These are phyloP conservation scores for Limonomyces culmigenus DNA, from an alignment of 1,284 basidiomycete genomes.

Conservation along the genomic window DNA sequence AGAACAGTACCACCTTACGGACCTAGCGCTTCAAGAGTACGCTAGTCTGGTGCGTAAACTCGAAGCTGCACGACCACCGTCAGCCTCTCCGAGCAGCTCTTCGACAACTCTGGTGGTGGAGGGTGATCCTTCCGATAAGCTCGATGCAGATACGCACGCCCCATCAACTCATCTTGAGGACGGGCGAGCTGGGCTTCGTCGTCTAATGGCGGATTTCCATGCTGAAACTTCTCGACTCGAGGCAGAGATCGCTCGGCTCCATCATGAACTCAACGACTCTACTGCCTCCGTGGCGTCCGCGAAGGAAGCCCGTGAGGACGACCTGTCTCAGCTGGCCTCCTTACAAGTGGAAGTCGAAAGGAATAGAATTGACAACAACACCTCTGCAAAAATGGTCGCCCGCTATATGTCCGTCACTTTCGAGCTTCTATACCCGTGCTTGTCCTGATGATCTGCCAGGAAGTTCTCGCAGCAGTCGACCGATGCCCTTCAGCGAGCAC, in stretches of 20 bases:
- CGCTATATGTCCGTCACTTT: conserved; percentile 62
- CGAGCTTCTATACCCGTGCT: background rate
- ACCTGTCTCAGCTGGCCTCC: conserved; percentile 27
- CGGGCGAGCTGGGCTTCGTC: conserved; percentile 24
- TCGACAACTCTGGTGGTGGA: background rate
- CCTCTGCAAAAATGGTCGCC: conserved; percentile 73
- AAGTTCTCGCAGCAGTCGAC: conserved; percentile 75
- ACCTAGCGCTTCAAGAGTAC: conserved; percentile 49
- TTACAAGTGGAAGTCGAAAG: conserved; percentile 40
- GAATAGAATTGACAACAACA: conserved; percentile 51
- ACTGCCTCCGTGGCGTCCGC: conserved; percentile 23
- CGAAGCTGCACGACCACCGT: conserved; percentile 22
- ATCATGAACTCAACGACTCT: conserved; percentile 27
- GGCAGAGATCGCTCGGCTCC: conserved; percentile 24
- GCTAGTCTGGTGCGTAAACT: conserved; percentile 49
- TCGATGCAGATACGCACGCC: too few relatives aligned
- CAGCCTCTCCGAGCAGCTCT: background rate
- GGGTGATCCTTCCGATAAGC: background rate
- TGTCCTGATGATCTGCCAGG: conserved; percentile 25
- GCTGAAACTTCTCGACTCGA: conserved; percentile 28
- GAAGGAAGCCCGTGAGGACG: conserved; percentile 22
- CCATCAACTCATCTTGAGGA: too few relatives aligned
- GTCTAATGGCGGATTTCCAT: conserved; percentile 32
- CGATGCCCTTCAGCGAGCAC: conserved; percentile 47
- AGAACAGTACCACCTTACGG: conserved; percentile 41